Percentiles rank a stretch among this genome's conserved stretches.
These are phyloP conservation scores for Pseudogymnoascus sp. DNA, from an alignment of 2,329 filamentous ascomycete species.

Conservation along the genomic window DNA sequence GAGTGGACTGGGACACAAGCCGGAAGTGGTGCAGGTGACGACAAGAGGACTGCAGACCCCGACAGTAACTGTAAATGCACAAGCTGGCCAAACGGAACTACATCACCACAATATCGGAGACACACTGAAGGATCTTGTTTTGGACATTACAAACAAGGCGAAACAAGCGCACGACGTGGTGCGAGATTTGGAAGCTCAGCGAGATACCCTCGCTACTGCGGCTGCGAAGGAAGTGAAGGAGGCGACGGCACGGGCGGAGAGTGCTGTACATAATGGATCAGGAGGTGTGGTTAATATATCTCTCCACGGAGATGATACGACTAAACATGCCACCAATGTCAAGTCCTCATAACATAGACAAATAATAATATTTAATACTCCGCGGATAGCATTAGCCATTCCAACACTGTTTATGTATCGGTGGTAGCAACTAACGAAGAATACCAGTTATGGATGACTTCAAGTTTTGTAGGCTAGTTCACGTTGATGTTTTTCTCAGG, in stretches of 20 bases:
- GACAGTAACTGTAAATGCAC: neutral
- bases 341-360: neutral
- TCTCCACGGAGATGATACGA: neutral
- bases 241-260: neutral
- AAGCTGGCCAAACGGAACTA: neutral
- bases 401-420: neutral
- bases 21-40: slow-evolving; percentile 9
- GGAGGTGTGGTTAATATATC: neutral
- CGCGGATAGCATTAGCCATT: neutral
- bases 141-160: neutral
- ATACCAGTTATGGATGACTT: neutral
- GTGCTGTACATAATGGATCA: neutral
- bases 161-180: neutral
- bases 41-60: neutral
- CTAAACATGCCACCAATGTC: neutral
- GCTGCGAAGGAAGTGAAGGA: neutral
- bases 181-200: neutral
- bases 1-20: neutral
- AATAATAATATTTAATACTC: neutral
- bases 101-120: neutral
- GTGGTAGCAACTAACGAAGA: neutral
- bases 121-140: neutral
- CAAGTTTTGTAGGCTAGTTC: no score
- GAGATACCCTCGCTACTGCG: neutral
- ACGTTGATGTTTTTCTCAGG: no score